Conservation (phyloP, 2,329 filamentous ascomycete genomes). For the Esteya vermicola region DNA sequence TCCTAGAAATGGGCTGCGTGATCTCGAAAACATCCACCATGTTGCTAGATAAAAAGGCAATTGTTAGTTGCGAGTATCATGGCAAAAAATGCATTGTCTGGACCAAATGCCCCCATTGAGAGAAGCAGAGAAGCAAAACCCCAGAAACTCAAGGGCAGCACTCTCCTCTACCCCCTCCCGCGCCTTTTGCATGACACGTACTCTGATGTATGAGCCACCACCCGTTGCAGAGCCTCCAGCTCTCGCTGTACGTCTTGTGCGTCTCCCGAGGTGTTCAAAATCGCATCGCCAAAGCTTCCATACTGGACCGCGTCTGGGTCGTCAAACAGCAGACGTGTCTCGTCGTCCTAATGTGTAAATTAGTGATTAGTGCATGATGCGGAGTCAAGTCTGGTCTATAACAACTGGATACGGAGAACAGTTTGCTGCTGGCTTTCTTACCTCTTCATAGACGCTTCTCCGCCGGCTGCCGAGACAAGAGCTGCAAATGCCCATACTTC, state of each 20-base stretch:
- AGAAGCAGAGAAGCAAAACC: too few relatives aligned
- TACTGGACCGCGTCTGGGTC: constrained; percentile 45
- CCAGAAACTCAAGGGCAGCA: too few relatives aligned
- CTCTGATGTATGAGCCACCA: constrained; percentile 52
- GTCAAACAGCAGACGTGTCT: constrained; percentile 45
- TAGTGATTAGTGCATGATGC: too few relatives aligned
- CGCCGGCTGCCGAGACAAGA: constrained; percentile 43
- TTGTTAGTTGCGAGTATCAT: background rate
- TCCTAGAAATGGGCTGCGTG: constrained; percentile 32
- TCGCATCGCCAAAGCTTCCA: constrained; percentile 46
- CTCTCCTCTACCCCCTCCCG: background rate
- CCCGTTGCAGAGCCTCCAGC: constrained; percentile 48
- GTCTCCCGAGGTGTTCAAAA: constrained; percentile 39
- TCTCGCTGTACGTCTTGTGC: constrained; percentile 49
- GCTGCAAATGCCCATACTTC: constrained; percentile 43
- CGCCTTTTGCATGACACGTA: constrained; percentile 20
- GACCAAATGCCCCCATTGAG: too few relatives aligned
- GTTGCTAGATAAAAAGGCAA: constrained; percentile 28
- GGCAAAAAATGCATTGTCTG: too few relatives aligned
- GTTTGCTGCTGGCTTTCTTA: too few relatives aligned
- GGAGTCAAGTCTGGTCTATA: too few relatives aligned
- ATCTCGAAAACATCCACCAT: constrained; percentile 57
- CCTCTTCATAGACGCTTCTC: constrained; percentile 40
- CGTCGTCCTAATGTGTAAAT: constrained; percentile 34
- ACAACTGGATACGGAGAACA: too few relatives aligned